These are phyloP conservation scores for Purshia tridentata DNA, from an alignment of 306 rosid species.

Conservation along the genomic window DNA sequence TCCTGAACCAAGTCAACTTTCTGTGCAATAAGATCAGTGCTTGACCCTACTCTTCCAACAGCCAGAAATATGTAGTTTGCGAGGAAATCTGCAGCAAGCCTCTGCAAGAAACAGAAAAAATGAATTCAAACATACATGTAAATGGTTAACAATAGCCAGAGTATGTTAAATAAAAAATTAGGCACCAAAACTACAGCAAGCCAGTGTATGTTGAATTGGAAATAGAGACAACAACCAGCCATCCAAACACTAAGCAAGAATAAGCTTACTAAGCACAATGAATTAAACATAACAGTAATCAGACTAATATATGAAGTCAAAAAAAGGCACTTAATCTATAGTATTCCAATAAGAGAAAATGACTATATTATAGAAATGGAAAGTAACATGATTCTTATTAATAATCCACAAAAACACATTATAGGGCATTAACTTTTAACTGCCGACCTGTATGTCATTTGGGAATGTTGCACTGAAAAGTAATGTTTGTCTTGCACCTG, in stretches of 20 bases:
- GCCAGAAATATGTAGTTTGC: conserved; percentile 41
- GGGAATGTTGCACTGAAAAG: conserved; percentile 48
- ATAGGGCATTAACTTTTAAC: not conserved
- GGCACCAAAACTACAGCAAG: not conserved
- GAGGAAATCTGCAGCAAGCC: conserved; percentile 41
- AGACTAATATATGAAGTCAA: not conserved
- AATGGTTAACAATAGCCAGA: no score
- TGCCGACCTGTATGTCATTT: conserved; percentile 31
- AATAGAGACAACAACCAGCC: no score
- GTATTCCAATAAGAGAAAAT: no score
- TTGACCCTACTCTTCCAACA: conserved; percentile 44
- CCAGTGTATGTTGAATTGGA: no score
- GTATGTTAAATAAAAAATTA: no score
- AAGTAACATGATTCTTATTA: not conserved
- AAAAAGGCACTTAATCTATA: not conserved
- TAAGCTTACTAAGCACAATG: not conserved
- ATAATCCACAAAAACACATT: not conserved
- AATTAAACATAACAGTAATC: not conserved
- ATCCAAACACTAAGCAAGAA: not conserved
- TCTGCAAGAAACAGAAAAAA: conserved; percentile 11
- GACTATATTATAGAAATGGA: no score
- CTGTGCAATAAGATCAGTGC: conserved; percentile 38
- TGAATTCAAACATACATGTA: not conserved
- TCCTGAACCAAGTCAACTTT: conserved; percentile 28
- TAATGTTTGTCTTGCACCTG: conserved; percentile 36